phyloP scores from a whole-genome alignment of 2,329 filamentous ascomycete genomes.

The Stagonosporopsis vannaccii region DNA sequence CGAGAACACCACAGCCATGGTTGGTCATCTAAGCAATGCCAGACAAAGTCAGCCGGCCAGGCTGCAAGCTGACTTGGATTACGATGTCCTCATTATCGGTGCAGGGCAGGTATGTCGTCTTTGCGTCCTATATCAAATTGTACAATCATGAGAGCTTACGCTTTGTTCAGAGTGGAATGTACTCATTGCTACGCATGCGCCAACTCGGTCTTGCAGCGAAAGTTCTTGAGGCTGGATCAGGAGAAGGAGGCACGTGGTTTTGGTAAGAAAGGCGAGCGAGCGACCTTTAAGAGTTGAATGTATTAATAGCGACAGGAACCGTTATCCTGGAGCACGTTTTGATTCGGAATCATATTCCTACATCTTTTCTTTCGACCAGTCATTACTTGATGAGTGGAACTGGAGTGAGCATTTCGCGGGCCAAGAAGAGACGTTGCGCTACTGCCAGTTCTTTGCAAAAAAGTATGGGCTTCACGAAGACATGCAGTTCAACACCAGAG shows the following conservation, averaged over 20 bases:
- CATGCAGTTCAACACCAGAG: constrained; percentile 33
- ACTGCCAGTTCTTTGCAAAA: constrained; percentile 58
- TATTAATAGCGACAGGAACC: constrained; percentile 48
- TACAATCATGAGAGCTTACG: background rate
- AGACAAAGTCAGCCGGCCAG: constrained; percentile 12
- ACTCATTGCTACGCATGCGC: constrained; percentile 45
- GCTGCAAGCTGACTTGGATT: constrained; percentile 26
- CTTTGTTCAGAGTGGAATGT: constrained; percentile 36
- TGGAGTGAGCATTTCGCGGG: constrained; percentile 48
- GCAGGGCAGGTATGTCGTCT: constrained; percentile 37
- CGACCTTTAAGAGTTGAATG: background rate
- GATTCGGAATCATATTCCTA: constrained; percentile 59
- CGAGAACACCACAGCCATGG: constrained; percentile 18
- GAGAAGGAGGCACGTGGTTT: constrained; percentile 49
- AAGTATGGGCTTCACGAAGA: constrained; percentile 51
- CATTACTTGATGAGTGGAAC: constrained; percentile 53
- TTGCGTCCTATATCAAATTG: background rate
- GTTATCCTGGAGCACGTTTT: constrained; percentile 57
- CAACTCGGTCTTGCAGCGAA: constrained; percentile 39
- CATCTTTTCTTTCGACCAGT: constrained; percentile 53
- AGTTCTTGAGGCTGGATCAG: constrained; percentile 44
- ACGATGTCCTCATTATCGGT: constrained; percentile 39
- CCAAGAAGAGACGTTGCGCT: constrained; percentile 57
- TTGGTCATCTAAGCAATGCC: constrained; percentile 18
- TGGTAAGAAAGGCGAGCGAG: constrained; percentile 26